These are phyloP conservation scores for Orbilia oligospora DNA, from an alignment of 2,329 filamentous ascomycete species.

Conservation along the genomic window DNA sequence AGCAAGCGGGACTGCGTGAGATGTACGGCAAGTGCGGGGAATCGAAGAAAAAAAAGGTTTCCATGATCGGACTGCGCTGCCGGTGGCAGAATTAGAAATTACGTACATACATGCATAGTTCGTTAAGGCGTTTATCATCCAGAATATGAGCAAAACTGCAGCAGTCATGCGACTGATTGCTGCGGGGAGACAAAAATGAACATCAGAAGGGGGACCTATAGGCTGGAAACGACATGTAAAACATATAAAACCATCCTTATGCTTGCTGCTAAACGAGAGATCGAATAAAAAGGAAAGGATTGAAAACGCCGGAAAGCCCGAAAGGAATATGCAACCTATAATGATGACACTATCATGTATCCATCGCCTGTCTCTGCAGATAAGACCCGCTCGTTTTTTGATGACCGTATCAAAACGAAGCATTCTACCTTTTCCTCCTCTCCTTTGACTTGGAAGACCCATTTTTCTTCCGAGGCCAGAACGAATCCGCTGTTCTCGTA, in stretches of 20 bases:
- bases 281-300: conserved; percentile 23
- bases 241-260: conserved; percentile 40
- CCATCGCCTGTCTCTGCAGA: conserved; percentile 56
- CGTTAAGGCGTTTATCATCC: conserved; percentile 30
- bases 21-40: conserved; percentile 33
- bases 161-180: conserved; percentile 8
- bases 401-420: conserved; percentile 58
- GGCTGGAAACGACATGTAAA: conserved; percentile 8
- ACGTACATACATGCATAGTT: conserved; percentile 51
- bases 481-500: conserved; percentile 59
- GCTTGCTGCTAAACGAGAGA: conserved; percentile 29
- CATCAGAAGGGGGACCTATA: conserved; percentile 11
- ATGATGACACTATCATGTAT: conserved; percentile 59
- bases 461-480: conserved; percentile 52
- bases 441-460: conserved; percentile 57
- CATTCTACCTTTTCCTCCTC: conserved; percentile 58
- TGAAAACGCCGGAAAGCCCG: conserved; percentile 23
- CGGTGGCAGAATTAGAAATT: conserved; percentile 44
- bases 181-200: conserved; percentile 14
- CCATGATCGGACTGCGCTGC: conserved; percentile 45
- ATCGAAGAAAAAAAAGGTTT: conserved; percentile 11
- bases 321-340: conserved; percentile 50
- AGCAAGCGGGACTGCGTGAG: conserved; percentile 18
- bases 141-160: conserved; percentile 10
- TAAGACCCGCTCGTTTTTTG: conserved; percentile 47